Evolutionary conservation across 257 asterid species (phyloP), one percentile per base, ranked within the genome.

Genomic region (Ocimum tenuiflorum): DNA sequence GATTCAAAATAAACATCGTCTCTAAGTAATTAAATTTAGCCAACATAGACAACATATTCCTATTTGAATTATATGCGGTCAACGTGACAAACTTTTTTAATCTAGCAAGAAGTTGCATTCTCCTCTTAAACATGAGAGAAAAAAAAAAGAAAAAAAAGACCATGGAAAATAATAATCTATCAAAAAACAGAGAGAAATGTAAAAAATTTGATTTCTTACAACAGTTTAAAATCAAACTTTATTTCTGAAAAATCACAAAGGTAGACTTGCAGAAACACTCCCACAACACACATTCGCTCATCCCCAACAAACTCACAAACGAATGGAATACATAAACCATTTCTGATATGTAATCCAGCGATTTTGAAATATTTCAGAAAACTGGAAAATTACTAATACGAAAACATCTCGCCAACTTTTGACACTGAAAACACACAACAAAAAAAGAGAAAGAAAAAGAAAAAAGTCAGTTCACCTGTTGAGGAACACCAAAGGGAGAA

Each of bases 401-500:
- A 27, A 51, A 42, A 31, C 8, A 27, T 1, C 36, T 7, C 48
- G 67, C 45, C 39, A 31, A 39, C 7, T 36, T 41, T 59, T 41
- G 47, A 41, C 14, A 4, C 17, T 12, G 7, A 13, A 13, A 12
- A 41, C 15, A 11, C 15, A 41, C 0, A 41, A 10, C 31, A 27
- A 41, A 1, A 1, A 1, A 3, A 58, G 41, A n/a, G 42, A 20
- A 23, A 7, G 0, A 6, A 62, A 33, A 23, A 4, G 6, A 10
- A 18, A 43, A 24, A 48, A 41, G 3, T 17, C n/a, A 71, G 41
- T 3, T 59, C 19, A 92, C 99, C 97, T 85, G 96, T 69, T 94
- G 99, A 59, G 97, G 94, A 68, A 89, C 84, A 20, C 99, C 97
- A 12, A 89, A 88, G 4, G 99, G 99, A 55, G 96, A 88, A 60